These are phyloP conservation scores for Bacidia rubella DNA, from an alignment of 495 filamentous ascomycete species.

Conservation along the genomic window DNA sequence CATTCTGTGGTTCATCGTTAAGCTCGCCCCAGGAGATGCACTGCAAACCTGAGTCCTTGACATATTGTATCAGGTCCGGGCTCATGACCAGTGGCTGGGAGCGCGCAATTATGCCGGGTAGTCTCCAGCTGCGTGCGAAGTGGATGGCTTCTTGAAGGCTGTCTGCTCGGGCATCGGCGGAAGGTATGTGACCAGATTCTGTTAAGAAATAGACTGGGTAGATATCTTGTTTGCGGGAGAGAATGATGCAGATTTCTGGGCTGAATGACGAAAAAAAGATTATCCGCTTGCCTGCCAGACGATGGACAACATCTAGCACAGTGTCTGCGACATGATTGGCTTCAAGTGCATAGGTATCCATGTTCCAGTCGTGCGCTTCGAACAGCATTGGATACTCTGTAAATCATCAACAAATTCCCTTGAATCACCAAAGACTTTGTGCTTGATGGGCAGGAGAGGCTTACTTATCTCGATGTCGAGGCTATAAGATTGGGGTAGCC, in stretches of 20 bases:
- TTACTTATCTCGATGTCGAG: conserved; percentile 27
- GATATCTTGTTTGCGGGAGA: conserved; percentile 25
- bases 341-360: conserved; percentile 26
- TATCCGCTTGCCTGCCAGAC: conserved; percentile 12
- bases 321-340: conserved; percentile 28
- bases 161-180: conserved; percentile 21
- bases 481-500: not conserved
- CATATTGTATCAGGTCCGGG: conserved; percentile 11
- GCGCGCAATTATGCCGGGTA: conserved; percentile 25
- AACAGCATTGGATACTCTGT: conserved; percentile 25
- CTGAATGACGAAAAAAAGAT: conserved; percentile 32
- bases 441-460: not conserved
- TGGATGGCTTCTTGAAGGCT: conserved; percentile 27
- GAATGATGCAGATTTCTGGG: conserved; percentile 30
- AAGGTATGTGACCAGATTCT: conserved; percentile 19
- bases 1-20: conserved; percentile 23
- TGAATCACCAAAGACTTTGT: not conserved
- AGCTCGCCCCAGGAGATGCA: conserved; percentile 23
- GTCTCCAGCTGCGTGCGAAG: conserved; percentile 26
- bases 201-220: conserved; percentile 31
- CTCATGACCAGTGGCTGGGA: conserved; percentile 20
- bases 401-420: not conserved
- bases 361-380: conserved; percentile 27
- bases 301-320: conserved; percentile 22
- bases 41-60: conserved; percentile 21